phyloP scores from a whole-genome alignment of 1,284 basidiomycete genomes.

The Pisolithus thermaeus region DNA sequence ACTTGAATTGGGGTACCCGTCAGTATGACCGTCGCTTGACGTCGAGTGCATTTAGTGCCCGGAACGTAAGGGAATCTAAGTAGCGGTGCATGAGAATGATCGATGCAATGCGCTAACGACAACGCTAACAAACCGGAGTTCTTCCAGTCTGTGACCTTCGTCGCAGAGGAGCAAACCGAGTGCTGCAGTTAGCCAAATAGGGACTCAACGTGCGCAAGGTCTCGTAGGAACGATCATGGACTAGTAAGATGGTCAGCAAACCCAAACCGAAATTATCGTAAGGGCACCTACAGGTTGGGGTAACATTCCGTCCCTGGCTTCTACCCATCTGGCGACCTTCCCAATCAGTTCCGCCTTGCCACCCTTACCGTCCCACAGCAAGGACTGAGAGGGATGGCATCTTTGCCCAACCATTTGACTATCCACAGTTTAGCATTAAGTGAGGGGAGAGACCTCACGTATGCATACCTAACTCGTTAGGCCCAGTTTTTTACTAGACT shows the following conservation, averaged over 20 bases:
- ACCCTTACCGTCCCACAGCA: constrained; percentile 88
- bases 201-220: constrained; percentile 81
- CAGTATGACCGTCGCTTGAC: constrained; percentile 95
- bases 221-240: constrained; percentile 99
- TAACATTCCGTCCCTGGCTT: constrained; percentile 83
- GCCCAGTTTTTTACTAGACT: constrained; percentile 99
- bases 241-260: constrained; percentile 34
- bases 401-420: constrained; percentile 94
- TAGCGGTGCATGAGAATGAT: not conserved
- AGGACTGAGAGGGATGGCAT: constrained; percentile 74
- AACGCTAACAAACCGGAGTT: constrained; percentile 69
- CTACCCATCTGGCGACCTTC: constrained; percentile 82
- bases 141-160: constrained; percentile 95
- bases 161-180: constrained; percentile 93
- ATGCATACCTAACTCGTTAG: constrained; percentile 81
- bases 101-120: not conserved
- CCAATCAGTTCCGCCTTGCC: constrained; percentile 75
- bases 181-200: constrained; percentile 73
- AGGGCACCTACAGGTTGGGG: constrained; percentile 65
- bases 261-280: not conserved
- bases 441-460: not conserved
- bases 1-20: constrained; percentile 96
- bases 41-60: constrained; percentile 78
- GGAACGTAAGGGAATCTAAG: constrained; percentile 84
- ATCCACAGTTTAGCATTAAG: constrained; percentile 3